Percentiles rank a stretch among this genome's conserved stretches.
Evolutionary conservation across 2,329 filamentous ascomycete genomes (phyloP).

Genomic region (Fusarium zealandicum): DNA sequence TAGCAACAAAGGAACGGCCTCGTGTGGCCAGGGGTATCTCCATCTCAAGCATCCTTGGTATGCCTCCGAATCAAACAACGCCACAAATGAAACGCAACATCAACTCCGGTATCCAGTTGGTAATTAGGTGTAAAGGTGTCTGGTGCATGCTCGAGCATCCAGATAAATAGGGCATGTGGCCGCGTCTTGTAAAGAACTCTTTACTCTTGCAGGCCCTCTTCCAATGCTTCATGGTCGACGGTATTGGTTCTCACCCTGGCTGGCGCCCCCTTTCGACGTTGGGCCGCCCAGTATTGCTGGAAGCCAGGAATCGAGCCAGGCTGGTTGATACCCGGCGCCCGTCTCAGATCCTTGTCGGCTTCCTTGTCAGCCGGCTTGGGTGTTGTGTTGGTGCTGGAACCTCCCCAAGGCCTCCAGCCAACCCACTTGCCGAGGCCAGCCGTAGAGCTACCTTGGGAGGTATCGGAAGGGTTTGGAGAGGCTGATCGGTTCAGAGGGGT

Average conservation of each 20-base stretch:
- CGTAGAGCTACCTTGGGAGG: slow-evolving; percentile 34
- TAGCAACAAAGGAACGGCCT: slow-evolving; percentile 32
- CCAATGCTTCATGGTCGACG: slow-evolving; percentile 67
- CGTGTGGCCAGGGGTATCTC: slow-evolving; percentile 42
- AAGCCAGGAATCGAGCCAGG: slow-evolving; percentile 77
- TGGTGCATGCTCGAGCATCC: neutral
- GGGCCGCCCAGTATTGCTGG: slow-evolving; percentile 60
- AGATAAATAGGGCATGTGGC: neutral
- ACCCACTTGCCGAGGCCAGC: slow-evolving; percentile 53
- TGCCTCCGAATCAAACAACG: slow-evolving; percentile 31
- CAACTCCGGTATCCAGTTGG: slow-evolving; percentile 32
- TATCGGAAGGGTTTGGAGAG: slow-evolving; percentile 37
- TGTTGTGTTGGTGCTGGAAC: slow-evolving; percentile 21
- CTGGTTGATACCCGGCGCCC: slow-evolving; percentile 80
- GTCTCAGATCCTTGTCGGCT: slow-evolving; percentile 50
- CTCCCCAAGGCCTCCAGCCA: slow-evolving; percentile 59
- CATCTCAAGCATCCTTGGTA: slow-evolving; percentile 21
- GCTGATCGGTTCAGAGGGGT: slow-evolving; percentile 42
- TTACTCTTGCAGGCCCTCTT: slow-evolving; percentile 59
- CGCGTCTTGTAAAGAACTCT: neutral
- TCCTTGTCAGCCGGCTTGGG: slow-evolving; percentile 37
- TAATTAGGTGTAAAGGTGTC: slow-evolving; percentile 18
- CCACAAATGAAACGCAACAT: slow-evolving; percentile 33
- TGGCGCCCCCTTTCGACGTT: slow-evolving; percentile 60
- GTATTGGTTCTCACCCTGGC: slow-evolving; percentile 64